Base-by-base conservation (phyloP, 2,329 filamentous ascomycete species). In the Colletotrichum echinochloae region DNA sequence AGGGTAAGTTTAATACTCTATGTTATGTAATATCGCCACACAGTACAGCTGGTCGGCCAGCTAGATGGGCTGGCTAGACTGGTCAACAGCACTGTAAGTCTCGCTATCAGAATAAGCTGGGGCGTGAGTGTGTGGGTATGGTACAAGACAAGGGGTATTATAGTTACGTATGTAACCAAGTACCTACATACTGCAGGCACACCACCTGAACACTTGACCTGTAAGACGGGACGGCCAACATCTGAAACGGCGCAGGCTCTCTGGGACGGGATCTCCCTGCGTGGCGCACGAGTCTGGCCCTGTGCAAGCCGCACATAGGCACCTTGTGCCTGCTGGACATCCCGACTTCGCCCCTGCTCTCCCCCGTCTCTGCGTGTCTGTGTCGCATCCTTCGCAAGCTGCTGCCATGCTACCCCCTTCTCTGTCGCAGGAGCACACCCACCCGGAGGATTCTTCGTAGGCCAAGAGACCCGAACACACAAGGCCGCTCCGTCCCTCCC, bases 261-360 rank as follows among this genome's bases (percentile, higher is more conserved):
- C 51, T 44, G 57, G 37, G 64, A 70, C 62, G 63, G 64, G 68
- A 63, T 63, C 68, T 70, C 68, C 64, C 68, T 70, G 57, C 64
- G 37, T 70, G 64, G 67, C 57, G 57, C 62, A 48, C 44, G 52
- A 67, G 57, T 67, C 57, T 57, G 44, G 30, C 30, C 59, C 23
- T 59, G 60, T 65, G 33, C 57, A 26, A 52, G 41, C 41, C 26
- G 28, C 59, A 48, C 44, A 20, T 20, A 46, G 44, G 7, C 20
- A 23, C 41, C 44, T 64, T 55, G 37, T 46, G 30, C 39, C 41
- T 68, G 26, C 60, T 57, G 20, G 3, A 26, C 44, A 28, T 60
- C 63, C 49, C 44, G 41, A 61, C 55, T 56, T 66, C 33, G 46
- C n/a, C 41, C 33, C 37, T 44, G 28, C 28, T 37, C 57, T 23